Base-by-base conservation (phyloP, 139 green algal species). In the Ostreobium quekettii region DNA sequence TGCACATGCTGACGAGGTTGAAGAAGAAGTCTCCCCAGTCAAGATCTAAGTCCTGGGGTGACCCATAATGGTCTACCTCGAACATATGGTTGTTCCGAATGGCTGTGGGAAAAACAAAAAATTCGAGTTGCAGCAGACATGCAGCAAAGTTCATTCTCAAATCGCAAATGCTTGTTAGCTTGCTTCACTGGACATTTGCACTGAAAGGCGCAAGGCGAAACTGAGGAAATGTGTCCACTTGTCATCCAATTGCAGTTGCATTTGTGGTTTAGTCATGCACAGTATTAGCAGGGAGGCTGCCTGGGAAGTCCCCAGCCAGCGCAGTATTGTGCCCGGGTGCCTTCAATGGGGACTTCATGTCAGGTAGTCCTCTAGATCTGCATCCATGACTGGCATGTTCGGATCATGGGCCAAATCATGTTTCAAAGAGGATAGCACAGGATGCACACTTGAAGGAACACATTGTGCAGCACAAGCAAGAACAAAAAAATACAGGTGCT, bases 11-110 rank as follows among this genome's bases (percentile, higher is more conserved):
- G 49, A 86, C 71, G 35, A 87, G 72, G 75, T 86, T 87, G 66
- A 87, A 83, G 61, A 87, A 75, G 66, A 87, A 86, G 71, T 86
- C 81, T 7, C 58, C 68, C 77, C 77, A 83, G 71, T 85, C 74
- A 37, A 85, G 71, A 61, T 81, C 80, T 2, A 67, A 26, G 64
- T 79, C 68, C n/a, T 59, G 48, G 4, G 36, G 31, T 19, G n/a
- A 36, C 11, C 61, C 73, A 42, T 70, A 48, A 46, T 57, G 39
- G 33, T 77, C 71, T 29, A 46, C 19, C 2, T 66, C 48, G 19
- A 66, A 72, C 0, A 26, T 26, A 31, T 60, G 53, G 64, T 60
- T 15, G 42, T 72, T 72, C 11, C 69, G 59, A 39, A 77, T 73
- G 33, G 56, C 71, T 73, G 71, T 46, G 49, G 11, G 36, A 31